Evolutionary conservation across 331 rosid genomes (phyloP).

Genomic region (Erythrophleum ivorense): DNA sequence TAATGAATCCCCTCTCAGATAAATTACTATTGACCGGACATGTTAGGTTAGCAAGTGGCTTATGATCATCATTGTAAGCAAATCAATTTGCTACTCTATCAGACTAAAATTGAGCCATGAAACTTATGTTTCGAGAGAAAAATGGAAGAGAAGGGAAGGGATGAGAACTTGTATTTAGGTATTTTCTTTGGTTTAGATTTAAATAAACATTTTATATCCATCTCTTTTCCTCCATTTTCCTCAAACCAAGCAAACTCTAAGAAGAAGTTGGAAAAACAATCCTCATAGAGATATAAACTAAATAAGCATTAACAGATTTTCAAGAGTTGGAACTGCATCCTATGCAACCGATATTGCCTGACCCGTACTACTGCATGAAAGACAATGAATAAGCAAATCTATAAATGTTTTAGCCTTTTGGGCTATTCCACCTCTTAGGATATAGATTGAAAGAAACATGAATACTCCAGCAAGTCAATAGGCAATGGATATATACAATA

Average conservation of each 20-base stretch:
- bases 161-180: not conserved
- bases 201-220: not conserved
- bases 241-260: not conserved
- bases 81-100: not conserved
- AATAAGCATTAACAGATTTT: not conserved
- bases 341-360: not conserved
- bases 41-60: not conserved
- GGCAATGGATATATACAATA: not conserved
- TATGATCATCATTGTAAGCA: not conserved
- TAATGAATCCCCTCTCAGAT: not conserved
- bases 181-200: not conserved
- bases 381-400: not conserved
- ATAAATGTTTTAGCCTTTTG: not conserved
- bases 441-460: not conserved
- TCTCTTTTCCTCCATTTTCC: not conserved
- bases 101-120: not conserved
- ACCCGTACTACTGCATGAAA: not conserved
- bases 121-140: not conserved
- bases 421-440: not conserved
- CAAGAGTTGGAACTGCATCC: not conserved
- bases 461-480: slow-evolving; percentile 22
- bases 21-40: not conserved
- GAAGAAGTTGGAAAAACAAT: not conserved
- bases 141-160: not conserved
- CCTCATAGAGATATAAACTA: not conserved